Conservation (phyloP, 2,329 filamentous ascomycete species). For the Aspergillus sp. region DNA sequence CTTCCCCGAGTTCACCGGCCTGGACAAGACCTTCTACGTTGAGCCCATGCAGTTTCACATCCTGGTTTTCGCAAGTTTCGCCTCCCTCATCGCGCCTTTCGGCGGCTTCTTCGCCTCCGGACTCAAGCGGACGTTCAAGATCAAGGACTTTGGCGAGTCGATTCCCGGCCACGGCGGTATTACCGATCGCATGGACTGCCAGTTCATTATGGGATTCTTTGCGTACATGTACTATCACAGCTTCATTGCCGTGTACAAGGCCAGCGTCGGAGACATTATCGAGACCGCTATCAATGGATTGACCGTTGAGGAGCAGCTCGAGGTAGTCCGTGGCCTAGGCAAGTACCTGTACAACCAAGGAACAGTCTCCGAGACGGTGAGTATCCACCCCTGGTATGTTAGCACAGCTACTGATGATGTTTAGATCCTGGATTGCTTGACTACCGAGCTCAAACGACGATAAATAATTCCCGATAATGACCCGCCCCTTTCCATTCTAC, state of each 20-base stretch:
- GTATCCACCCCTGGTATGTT: constrained; percentile 10
- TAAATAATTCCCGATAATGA: constrained; percentile 18
- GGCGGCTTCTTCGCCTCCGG: constrained; percentile 98
- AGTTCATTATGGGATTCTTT: constrained; percentile 99
- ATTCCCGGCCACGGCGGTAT: constrained; percentile 98
- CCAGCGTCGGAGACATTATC: constrained; percentile 80
- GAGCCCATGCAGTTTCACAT: constrained; percentile 94
- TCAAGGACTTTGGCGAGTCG: constrained; percentile 98
- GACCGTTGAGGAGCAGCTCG: constrained; percentile 82
- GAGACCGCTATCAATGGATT: constrained; percentile 91
- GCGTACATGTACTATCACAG: constrained; percentile 98
- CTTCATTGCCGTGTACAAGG: constrained; percentile 88
- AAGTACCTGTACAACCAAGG: constrained; percentile 67
- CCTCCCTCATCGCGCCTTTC: constrained; percentile 94
- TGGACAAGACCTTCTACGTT: constrained; percentile 70
- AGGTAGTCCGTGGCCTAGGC: constrained; percentile 63
- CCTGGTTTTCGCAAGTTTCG: constrained; percentile 85
- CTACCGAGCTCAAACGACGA: constrained; percentile 35
- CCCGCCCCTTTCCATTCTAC: constrained; percentile 12
- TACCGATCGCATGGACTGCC: constrained; percentile 98
- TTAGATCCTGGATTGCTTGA: constrained; percentile 39
- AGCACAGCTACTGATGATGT: constrained; percentile 15
- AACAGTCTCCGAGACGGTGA: constrained; percentile 54
- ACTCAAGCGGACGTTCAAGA: constrained; percentile 97
- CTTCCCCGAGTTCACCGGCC: constrained; percentile 69